phyloP scores from a whole-genome alignment of 2,329 filamentous ascomycete species.

The Pyrenophora graminea region DNA sequence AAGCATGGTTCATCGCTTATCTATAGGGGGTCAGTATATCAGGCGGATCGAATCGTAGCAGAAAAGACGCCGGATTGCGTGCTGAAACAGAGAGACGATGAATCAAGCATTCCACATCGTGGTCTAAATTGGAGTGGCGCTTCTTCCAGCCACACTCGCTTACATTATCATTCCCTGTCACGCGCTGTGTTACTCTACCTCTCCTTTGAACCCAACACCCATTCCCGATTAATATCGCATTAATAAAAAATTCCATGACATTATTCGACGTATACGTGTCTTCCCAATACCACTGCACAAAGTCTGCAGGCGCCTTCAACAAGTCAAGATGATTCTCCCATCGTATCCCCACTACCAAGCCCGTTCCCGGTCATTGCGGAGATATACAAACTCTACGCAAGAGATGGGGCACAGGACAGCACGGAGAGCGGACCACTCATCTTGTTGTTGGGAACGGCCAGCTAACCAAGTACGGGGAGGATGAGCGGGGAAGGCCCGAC shows the following conservation, averaged over 20 bases:
- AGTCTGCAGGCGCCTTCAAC: too few relatives aligned
- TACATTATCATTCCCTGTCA: too few relatives aligned
- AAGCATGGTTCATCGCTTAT: conserved; percentile 33
- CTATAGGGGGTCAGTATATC: not conserved
- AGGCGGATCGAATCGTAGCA: not conserved
- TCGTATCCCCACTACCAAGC: not conserved
- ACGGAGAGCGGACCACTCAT: not conserved
- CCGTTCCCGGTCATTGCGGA: not conserved
- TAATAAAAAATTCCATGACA: too few relatives aligned
- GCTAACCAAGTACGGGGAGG: not conserved
- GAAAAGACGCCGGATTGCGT: too few relatives aligned
- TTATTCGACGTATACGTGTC: too few relatives aligned
- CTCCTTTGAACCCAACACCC: not conserved
- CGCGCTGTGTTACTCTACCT: not conserved
- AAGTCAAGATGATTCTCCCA: too few relatives aligned
- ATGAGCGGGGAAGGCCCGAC: conserved; percentile 2
- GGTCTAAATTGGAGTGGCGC: too few relatives aligned
- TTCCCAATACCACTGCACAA: too few relatives aligned
- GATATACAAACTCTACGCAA: not conserved
- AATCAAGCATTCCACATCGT: too few relatives aligned
- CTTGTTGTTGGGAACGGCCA: not conserved
- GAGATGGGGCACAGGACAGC: not conserved
- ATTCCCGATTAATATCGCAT: not conserved
- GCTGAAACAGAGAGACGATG: too few relatives aligned
- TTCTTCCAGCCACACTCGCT: too few relatives aligned